Percentiles rank a stretch among this genome's conserved stretches.
Evolutionary conservation across 2,329 filamentous ascomycete species (phyloP).

Genomic region (Ophiosphaerella korrae): DNA sequence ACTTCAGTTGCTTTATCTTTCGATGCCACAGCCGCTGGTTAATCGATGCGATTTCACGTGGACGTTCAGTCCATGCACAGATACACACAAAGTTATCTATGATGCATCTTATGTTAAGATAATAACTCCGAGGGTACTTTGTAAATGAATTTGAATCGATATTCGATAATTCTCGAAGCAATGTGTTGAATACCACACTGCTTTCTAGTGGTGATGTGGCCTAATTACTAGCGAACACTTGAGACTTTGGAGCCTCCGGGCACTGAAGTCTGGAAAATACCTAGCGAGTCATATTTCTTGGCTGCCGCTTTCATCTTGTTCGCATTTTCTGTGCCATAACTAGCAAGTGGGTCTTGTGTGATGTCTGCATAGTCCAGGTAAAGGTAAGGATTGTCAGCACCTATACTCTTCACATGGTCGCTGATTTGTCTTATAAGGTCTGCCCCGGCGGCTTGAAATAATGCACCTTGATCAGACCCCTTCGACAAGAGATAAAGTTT

Average conservation of each 20-base stretch:
- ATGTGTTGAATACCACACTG: too few species aligned
- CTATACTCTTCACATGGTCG: conserved; percentile 24
- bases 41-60: conserved; percentile 12
- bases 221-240: conserved; percentile 5
- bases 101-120: too few species aligned
- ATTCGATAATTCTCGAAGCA: too few species aligned
- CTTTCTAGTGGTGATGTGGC: background rate
- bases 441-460: conserved; percentile 24
- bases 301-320: conserved; percentile 26
- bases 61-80: conserved; percentile 13
- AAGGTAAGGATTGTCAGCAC: conserved; percentile 29
- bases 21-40: background rate
- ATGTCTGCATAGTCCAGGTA: conserved; percentile 43
- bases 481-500: conserved; percentile 30
- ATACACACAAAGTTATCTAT: background rate
- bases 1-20: too few species aligned
- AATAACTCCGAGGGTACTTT: too few species aligned
- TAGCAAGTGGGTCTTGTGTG: conserved; percentile 23
- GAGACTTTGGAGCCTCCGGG: conserved; percentile 38
- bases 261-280: conserved; percentile 32
- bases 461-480: conserved; percentile 21
- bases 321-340: conserved; percentile 27
- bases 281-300: conserved; percentile 26
- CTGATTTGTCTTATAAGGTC: conserved; percentile 19
- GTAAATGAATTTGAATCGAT: too few species aligned